A percentile compares a stretch with the other conserved stretches of the same genome.
Conservation (phyloP, 164 flowering plant genomes). For the Echeveria elegans region DNA sequence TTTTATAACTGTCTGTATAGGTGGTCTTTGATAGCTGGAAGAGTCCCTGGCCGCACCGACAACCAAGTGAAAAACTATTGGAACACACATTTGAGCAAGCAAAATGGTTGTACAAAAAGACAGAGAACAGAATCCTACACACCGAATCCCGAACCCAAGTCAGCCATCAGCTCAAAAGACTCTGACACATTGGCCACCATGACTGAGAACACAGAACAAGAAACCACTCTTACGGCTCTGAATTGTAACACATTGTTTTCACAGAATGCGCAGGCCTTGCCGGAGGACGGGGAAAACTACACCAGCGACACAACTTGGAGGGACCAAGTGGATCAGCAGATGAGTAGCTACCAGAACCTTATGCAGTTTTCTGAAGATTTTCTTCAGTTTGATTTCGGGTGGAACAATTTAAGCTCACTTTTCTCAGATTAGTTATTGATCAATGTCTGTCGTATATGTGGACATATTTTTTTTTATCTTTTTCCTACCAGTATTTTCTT, state of each 20-base stretch:
- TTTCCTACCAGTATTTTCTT: no score
- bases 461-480: no score
- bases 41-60: constrained; percentile 38
- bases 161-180: neutral
- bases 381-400: constrained; percentile 5
- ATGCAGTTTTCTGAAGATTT: constrained; percentile 3
- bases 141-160: neutral
- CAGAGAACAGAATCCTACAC: neutral
- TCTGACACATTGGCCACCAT: neutral
- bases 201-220: neutral
- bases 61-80: constrained; percentile 41
- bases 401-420: neutral
- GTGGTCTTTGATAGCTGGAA: constrained; percentile 38
- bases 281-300: neutral
- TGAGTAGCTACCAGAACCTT: constrained; percentile 5
- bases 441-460: neutral
- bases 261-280: neutral
- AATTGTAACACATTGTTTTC: neutral
- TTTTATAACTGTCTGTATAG: constrained; percentile 8
- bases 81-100: constrained; percentile 35
- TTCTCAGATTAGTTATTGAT: neutral
- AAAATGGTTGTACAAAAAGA: constrained; percentile 16
- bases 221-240: neutral
- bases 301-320: neutral
- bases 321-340: constrained; percentile 3